Percentiles rank a stretch among this genome's conserved stretches.
Conservation (phyloP, 2,329 filamentous ascomycete genomes). For the Albifimbria verrucaria region DNA sequence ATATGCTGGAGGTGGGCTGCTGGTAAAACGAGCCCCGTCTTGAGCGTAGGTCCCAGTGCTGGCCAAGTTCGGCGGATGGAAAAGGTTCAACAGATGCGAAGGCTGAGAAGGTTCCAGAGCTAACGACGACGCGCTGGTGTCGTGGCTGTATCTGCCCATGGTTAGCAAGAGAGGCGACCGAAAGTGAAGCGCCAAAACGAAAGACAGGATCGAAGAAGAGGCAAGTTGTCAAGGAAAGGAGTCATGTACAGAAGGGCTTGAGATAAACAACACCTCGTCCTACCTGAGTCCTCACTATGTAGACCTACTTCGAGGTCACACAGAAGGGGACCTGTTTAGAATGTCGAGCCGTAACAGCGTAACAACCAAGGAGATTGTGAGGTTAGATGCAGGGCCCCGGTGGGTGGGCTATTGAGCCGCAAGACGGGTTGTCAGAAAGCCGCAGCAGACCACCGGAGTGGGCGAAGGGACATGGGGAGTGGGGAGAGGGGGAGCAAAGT, state of each 20-base stretch:
- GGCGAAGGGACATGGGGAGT: no score
- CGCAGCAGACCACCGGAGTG: no score
- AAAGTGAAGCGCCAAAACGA: conserved; percentile 6
- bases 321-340: no score
- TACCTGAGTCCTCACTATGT: no score
- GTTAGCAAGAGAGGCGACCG: not conserved
- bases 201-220: not conserved
- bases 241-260: not conserved
- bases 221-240: not conserved
- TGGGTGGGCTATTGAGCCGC: no score
- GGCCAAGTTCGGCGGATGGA: conserved; percentile 46
- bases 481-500: no score
- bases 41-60: conserved; percentile 45
- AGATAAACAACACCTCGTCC: no score
- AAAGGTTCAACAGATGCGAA: conserved; percentile 48
- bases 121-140: conserved; percentile 48
- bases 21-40: conserved; percentile 49
- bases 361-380: no score
- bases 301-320: no score
- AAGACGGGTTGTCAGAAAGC: no score
- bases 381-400: no score
- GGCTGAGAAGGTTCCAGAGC: conserved; percentile 52
- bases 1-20: conserved; percentile 37
- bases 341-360: no score
- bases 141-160: conserved; percentile 50